phyloP scores from a whole-genome alignment of 805 yeast genomes.

The Candida boleticola region DNA sequence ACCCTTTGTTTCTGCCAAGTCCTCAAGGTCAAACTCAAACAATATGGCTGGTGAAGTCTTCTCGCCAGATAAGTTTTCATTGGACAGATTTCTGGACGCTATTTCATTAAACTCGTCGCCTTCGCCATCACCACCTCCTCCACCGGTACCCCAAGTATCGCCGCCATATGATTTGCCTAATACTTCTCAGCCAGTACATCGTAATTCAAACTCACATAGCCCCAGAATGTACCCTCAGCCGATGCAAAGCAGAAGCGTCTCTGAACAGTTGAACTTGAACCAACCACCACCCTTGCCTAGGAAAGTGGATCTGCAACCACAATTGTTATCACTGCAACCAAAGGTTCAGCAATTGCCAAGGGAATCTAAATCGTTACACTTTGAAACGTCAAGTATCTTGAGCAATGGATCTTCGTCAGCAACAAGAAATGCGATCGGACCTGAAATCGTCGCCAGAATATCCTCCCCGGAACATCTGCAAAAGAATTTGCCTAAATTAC shows the following conservation, averaged over 20 bases:
- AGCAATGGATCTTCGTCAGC: too few species aligned
- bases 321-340: too few species aligned
- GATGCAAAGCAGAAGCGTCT: too few species aligned
- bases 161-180: not conserved
- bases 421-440: too few species aligned
- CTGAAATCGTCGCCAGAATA: not conserved
- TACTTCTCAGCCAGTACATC: not conserved
- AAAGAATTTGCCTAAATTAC: not conserved
- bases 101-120: not conserved
- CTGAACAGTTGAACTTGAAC: too few species aligned
- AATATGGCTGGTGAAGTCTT: not conserved
- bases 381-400: too few species aligned
- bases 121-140: not conserved
- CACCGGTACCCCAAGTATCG: not conserved
- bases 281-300: too few species aligned
- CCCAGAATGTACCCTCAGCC: too few species aligned
- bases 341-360: too few species aligned
- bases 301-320: too few species aligned
- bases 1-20: not conserved
- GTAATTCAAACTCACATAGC: too few species aligned
- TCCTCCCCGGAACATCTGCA: not conserved
- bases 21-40: constrained; percentile 1
- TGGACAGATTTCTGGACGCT: not conserved
- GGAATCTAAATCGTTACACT: too few species aligned
- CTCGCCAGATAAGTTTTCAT: not conserved